phyloP scores from a whole-genome alignment of 1,284 basidiomycete species.

The Boletus hoseneyae region DNA sequence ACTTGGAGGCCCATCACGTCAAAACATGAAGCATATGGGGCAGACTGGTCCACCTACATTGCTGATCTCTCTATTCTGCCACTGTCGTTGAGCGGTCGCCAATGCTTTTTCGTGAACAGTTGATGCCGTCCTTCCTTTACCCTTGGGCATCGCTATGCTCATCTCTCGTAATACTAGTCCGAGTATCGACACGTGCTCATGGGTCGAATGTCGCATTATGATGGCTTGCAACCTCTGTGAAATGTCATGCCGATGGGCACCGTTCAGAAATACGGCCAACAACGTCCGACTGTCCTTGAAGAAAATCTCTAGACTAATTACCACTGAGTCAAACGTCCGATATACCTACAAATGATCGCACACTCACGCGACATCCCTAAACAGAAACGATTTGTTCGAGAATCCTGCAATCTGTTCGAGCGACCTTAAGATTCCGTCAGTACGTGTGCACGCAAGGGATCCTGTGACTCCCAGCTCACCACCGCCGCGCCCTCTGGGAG shows the following conservation, averaged over 20 bases:
- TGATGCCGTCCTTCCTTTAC: slow-evolving; percentile 35
- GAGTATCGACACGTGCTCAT: slow-evolving; percentile 22
- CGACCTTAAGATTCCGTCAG: slow-evolving; percentile 48
- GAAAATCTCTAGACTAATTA: slow-evolving; percentile 76
- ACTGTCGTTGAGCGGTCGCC: slow-evolving; percentile 67
- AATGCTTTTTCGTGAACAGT: slow-evolving; percentile 55
- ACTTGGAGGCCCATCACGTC: slow-evolving; percentile 43
- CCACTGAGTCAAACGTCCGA: slow-evolving; percentile 3
- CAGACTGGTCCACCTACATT: slow-evolving; percentile 55
- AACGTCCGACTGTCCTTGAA: slow-evolving; percentile 86
- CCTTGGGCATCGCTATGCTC: slow-evolving; percentile 35
- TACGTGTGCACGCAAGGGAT: slow-evolving; percentile 35
- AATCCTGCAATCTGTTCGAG: slow-evolving; percentile 77
- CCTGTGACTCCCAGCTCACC: slow-evolving; percentile 47
- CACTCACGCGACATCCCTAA: slow-evolving; percentile 84
- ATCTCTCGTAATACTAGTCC: slow-evolving; percentile 28
- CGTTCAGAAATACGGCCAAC: slow-evolving; percentile 74
- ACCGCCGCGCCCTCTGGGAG: slow-evolving; percentile 75
- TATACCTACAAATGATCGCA: not conserved
- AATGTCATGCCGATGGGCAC: slow-evolving; percentile 60
- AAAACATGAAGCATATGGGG: not conserved
- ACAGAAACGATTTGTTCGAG: slow-evolving; percentile 82
- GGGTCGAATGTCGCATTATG: slow-evolving; percentile 36
- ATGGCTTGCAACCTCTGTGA: slow-evolving; percentile 58
- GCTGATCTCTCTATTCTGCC: slow-evolving; percentile 87